Percentiles rank a stretch among this genome's conserved stretches.
phyloP scores from a whole-genome alignment of 306 rosid species.

The Hippophae gyantsensis region DNA sequence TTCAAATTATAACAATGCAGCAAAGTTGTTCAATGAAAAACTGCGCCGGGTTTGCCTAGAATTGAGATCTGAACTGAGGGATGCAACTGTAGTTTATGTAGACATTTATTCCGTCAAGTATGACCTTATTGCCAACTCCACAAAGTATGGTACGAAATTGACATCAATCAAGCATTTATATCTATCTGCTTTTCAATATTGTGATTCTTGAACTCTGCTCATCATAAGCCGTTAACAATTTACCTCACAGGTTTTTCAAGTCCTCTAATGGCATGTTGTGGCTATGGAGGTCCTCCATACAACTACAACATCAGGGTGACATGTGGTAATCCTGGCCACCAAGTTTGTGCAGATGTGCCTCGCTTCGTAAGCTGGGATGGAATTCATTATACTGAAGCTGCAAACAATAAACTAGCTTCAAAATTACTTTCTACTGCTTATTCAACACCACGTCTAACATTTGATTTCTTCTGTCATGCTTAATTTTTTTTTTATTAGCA shows the following conservation, averaged over 20 bases:
- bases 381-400: conserved; percentile 65
- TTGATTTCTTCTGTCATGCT: conserved; percentile 57
- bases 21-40: conserved; percentile 59
- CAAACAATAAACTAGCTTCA: conserved; percentile 53
- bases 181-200: not conserved
- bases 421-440: conserved; percentile 49
- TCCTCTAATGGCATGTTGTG: conserved; percentile 85
- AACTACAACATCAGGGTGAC: conserved; percentile 55
- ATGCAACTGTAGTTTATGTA: conserved; percentile 56
- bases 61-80: conserved; percentile 50
- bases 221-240: not conserved
- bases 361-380: conserved; percentile 73
- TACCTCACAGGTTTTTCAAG: conserved; percentile 50
- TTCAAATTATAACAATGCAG: conserved; percentile 58
- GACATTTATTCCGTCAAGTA: conserved; percentile 68
- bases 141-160: conserved; percentile 44
- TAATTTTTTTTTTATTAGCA: conserved; percentile 4
- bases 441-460: conserved; percentile 54
- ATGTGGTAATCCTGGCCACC: conserved; percentile 66
- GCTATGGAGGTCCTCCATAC: conserved; percentile 85
- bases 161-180: too few species aligned
- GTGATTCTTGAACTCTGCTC: not conserved
- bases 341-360: conserved; percentile 58
- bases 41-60: conserved; percentile 32
- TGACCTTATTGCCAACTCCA: conserved; percentile 63